Evolutionary conservation across 805 yeast genomes (phyloP), one percentile per base, ranked within the genome.

Genomic region (Torulaspora quercuum): DNA sequence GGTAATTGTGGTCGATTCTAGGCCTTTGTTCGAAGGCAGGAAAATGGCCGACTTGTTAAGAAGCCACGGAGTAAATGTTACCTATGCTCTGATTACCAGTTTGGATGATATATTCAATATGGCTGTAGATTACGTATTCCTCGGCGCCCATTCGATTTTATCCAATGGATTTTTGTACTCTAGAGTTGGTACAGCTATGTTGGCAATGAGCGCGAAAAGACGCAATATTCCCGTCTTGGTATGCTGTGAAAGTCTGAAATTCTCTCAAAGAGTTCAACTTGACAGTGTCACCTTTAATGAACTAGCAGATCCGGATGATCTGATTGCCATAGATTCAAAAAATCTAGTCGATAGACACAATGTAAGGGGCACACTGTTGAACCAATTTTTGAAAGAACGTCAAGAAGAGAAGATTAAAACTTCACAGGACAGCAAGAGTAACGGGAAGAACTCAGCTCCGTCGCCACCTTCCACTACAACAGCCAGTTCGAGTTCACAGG

Each of bases 111-210:
- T 87, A 7, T 72, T 92, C 51, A 83, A 81, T 49, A 88, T 85
- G 59, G 54, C 56, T 30, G 90, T 92, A 21, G 92, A 92, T 50
- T 82, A 83, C 48, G 95, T 92, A 5, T 82, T 92, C 60, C 68
- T 92, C 22, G 98, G 98, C 10, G 97, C 97, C 0, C 97, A 92
- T 58, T 94, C 97, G 20, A 88, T 92, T 85, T 72, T 92, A 39
- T 87, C 97, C 6, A 92, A 92, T 57, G 98, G 98, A 1, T 76
- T 88, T 58, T 70, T 92, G 39, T 88, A 85, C 57, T 84, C 97
- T 1, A 76, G 98, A 44, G 97, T 87, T 11, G 98, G 98, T 14
- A 82, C 97, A 6, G 95, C 97, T 1, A 68, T 89, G 64, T 76
- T 92, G 29, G 95, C 97, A 6, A 85, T 90, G 86, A 77, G 83